These are phyloP conservation scores for Aspergillus panamensis DNA, from an alignment of 495 filamentous ascomycete species.

Conservation along the genomic window DNA sequence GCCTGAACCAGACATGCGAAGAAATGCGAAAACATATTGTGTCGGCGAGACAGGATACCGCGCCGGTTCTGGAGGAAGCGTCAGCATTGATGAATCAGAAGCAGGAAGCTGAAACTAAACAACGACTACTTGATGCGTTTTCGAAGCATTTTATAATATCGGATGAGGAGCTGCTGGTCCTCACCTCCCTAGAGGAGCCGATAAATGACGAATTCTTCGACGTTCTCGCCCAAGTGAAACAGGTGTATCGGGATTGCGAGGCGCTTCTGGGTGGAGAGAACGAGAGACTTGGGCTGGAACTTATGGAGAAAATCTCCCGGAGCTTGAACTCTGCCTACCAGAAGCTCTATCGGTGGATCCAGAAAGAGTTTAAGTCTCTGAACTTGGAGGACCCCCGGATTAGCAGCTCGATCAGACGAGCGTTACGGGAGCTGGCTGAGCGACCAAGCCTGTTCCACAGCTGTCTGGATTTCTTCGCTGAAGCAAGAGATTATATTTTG, in stretches of 20 bases:
- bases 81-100: constrained; percentile 70
- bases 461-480: constrained; percentile 90
- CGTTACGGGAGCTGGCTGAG: constrained; percentile 85
- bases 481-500: constrained; percentile 81
- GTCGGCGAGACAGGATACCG: constrained; percentile 69
- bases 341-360: constrained; percentile 92
- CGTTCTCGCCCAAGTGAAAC: constrained; percentile 75
- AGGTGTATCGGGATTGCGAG: constrained; percentile 82
- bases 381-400: constrained; percentile 96
- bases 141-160: constrained; percentile 79
- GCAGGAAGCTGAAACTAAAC: constrained; percentile 77
- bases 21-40: constrained; percentile 76
- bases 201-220: constrained; percentile 85
- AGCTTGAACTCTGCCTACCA: constrained; percentile 90
- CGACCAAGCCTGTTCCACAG: constrained; percentile 86
- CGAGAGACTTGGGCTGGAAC: constrained; percentile 77
- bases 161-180: constrained; percentile 65
- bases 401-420: constrained; percentile 76
- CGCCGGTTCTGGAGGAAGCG: constrained; percentile 75
- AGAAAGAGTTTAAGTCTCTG: constrained; percentile 85
- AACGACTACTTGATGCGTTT: constrained; percentile 78
- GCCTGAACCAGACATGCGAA: constrained; percentile 74
- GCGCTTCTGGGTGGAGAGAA: constrained; percentile 86
- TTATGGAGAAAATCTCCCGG: constrained; percentile 85
- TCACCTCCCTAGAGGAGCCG: constrained; percentile 74